Evolutionary conservation across 805 yeast genomes (phyloP), one percentile per base, ranked within the genome.

Genomic region (Ogataea chonburiensis): DNA sequence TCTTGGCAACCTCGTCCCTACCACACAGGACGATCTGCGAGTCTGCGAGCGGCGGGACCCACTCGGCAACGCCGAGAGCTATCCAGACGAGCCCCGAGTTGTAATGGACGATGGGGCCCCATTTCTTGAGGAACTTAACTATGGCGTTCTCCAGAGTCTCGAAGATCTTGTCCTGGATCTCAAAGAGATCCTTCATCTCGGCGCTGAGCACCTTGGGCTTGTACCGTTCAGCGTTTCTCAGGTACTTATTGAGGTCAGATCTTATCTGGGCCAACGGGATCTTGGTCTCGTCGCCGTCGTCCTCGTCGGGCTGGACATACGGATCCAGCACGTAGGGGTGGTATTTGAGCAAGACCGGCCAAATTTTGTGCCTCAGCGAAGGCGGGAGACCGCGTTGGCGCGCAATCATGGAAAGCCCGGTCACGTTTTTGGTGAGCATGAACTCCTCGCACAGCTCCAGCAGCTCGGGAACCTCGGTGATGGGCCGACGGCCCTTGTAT

Each of bases 341-440:
- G 50, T 78, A 78, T 47, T 79, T 79, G 39, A 89, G 60, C 33
- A 89, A 60, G 4, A 86, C 62, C 1, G 96, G 96, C 97, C 97
- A 89, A 6, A 86, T 83, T 38, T 72, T 67, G 47, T 77, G 78
- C 42, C 98, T 70, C 36, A 87, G 66, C 38, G 78, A 72, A 1
- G 95, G 91, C 1, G 97, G 97, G 17, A 88, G 68, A 3, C 98
- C 97, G 38, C 78, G 67, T 47, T 81, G 88, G 45, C 96, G 71
- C 5, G 95, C 91, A 5, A 89, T 60, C 46, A 77, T 66, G 1
- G 97, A 94, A 30, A 89, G 61, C 0, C 88, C 86, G 31, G 80
- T 78, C 39, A 80, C 80, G 53, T 89, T 84, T 39, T 75, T 75
- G 12, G 69, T 67, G 31, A 63, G 65, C 5, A 88, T 58, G 49